Base-by-base conservation (phyloP, 306 rosid genomes). In the Glycyrrhiza uralensis region DNA sequence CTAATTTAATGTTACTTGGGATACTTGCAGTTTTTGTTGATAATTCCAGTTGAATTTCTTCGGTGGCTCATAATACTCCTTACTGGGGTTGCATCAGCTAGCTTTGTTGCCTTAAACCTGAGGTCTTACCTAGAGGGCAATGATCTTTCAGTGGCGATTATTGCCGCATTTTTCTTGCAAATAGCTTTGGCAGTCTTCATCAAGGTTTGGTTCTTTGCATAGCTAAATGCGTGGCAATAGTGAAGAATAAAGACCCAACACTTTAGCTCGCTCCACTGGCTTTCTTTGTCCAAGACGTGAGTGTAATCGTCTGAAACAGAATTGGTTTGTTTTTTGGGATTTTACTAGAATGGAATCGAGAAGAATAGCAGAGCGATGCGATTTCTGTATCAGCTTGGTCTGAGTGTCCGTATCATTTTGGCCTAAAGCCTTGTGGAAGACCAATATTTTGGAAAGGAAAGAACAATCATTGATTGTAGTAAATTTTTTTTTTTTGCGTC, bases 181-280 rank as follows among this genome's bases (percentile, higher is more conserved):
- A 67, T 95, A 69, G 93, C 87, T 62, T 79, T 95, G 87, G 93
- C 97, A 46, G 57, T 91, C 86, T 95, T 95, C 88, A 83, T 95
- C 81, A 95, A 95, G 87, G 96, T 84, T 77, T 88, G 90, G 96
- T 95, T 95, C 96, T 95, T 95, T 82, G 89, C 90, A 13, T 95
- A 92, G 89, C 35, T 56, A 69, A 57, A 33, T 66, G 67, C 26
- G 7, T 14, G 1, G 70, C 42, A 49, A 50, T 33, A 39, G 38
- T 72, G 72, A 60, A 62, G 68, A 64, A 52, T 35, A 54, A n/a
- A 80, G 61, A 64, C 61, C 49, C 29, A 47, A 39, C 72, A 42
- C 33, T 67, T 39, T 60, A 41, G 76, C 58, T 75, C 52, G 29
- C 62, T 22, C 26, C 46, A 20, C 41, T n/a, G 58, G 51, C 60